Evolutionary conservation across 2,329 filamentous ascomycete species (phyloP).

Genomic region (Phyllosticta ampelicida): DNA sequence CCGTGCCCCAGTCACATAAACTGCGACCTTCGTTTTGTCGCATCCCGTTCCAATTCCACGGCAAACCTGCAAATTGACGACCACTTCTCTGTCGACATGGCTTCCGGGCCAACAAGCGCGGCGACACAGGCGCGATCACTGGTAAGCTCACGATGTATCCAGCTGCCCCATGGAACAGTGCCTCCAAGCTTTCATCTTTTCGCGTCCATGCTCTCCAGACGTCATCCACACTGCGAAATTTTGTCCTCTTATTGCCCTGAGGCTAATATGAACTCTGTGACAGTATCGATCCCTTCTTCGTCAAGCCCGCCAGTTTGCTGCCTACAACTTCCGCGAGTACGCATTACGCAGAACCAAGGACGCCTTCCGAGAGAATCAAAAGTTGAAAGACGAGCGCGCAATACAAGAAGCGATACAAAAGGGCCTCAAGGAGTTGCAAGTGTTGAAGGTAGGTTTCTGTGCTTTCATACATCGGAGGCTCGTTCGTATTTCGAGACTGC

Average conservation of each 20-base stretch:
- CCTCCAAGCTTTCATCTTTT: not conserved
- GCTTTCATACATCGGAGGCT: too few species aligned
- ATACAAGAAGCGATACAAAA: slow-evolving; percentile 85
- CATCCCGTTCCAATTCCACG: not conserved
- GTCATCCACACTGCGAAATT: not conserved
- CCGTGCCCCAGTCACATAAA: slow-evolving; percentile 6
- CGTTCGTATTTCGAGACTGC: not conserved
- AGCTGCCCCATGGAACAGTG: not conserved
- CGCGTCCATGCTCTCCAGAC: not conserved
- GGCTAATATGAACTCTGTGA: too few species aligned
- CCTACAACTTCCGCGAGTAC: slow-evolving; percentile 98
- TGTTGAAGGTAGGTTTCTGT: slow-evolving; percentile 63
- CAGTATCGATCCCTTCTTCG: slow-evolving; percentile 89
- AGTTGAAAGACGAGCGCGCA: slow-evolving; percentile 59
- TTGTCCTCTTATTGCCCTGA: too few species aligned
- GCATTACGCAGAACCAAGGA: slow-evolving; percentile 83
- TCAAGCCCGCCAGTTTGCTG: slow-evolving; percentile 74
- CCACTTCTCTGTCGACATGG: not conserved
- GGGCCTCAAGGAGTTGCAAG: slow-evolving; percentile 74
- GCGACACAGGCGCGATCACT: slow-evolving; percentile 30
- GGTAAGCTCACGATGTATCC: slow-evolving; percentile 20
- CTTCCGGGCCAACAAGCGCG: slow-evolving; percentile 25
- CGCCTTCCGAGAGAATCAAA: slow-evolving; percentile 72
- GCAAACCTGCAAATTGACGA: not conserved
- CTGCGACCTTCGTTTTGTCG: not conserved